Percentiles rank a stretch among this genome's conserved stretches.
phyloP scores from a whole-genome alignment of 2,329 filamentous ascomycete genomes.

The Eurotiales sp. region DNA sequence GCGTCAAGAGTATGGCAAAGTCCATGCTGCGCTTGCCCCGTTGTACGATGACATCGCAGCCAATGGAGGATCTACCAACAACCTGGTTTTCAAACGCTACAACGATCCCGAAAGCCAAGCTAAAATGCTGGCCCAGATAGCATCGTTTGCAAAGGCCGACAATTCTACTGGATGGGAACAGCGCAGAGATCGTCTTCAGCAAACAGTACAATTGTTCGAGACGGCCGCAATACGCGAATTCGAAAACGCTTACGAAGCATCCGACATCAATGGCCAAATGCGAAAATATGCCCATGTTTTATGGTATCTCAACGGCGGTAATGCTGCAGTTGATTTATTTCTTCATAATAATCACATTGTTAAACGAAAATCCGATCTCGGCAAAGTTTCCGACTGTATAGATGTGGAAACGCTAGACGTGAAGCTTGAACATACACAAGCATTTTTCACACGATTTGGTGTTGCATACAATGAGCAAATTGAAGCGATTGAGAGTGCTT shows the following conservation, averaged over 20 bases:
- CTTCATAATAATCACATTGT: constrained; percentile 86
- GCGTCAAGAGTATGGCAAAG: constrained; percentile 82
- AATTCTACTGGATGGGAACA: constrained; percentile 69
- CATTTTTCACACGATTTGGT: constrained; percentile 74
- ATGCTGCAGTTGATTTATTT: constrained; percentile 75
- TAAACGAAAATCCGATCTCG: constrained; percentile 65
- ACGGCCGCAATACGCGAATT: constrained; percentile 88
- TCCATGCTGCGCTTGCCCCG: constrained; percentile 82
- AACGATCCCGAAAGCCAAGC: constrained; percentile 87
- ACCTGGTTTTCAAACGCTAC: constrained; percentile 80
- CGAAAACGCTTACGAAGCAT: constrained; percentile 82
- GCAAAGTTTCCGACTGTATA: constrained; percentile 77
- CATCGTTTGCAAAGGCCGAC: constrained; percentile 75
- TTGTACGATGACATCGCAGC: constrained; percentile 80
- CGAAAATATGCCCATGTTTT: constrained; percentile 83
- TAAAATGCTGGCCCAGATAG: constrained; percentile 77
- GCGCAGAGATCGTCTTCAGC: constrained; percentile 67
- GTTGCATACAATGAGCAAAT: constrained; percentile 79
- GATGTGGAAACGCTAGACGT: constrained; percentile 65
- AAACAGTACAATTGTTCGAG: constrained; percentile 80
- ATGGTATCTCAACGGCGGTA: constrained; percentile 74
- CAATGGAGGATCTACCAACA: constrained; percentile 69
- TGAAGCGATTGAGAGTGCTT: constrained; percentile 74
- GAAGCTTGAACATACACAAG: constrained; percentile 72
- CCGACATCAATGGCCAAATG: constrained; percentile 87